Conservation (phyloP, 495 filamentous ascomycete species). For the Trichoderma gamsii region DNA sequence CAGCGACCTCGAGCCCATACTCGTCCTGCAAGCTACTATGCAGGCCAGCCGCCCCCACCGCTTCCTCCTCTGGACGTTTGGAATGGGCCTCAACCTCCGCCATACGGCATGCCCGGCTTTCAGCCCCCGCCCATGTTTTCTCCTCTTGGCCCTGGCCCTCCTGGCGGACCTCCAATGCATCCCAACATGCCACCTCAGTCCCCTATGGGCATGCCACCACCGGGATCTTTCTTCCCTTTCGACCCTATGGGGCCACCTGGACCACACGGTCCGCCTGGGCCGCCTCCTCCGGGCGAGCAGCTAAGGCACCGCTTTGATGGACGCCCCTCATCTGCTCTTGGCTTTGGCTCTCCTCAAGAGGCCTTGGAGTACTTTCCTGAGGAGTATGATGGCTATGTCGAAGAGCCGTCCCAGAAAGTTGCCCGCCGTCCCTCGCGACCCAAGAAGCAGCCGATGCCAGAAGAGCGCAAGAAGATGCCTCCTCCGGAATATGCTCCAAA, state of each 20-base stretch:
- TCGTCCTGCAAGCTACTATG: conserved; percentile 15
- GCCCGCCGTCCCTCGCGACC: conserved; percentile 33
- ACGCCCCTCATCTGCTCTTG: conserved; percentile 38
- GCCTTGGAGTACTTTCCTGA: conserved; percentile 16
- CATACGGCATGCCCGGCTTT: background rate
- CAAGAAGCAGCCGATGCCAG: conserved; percentile 31
- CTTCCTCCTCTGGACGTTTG: conserved; percentile 8
- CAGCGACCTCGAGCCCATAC: conserved; percentile 13
- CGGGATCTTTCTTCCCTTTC: conserved; percentile 23
- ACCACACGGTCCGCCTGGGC: too few relatives aligned
- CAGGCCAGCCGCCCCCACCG: conserved; percentile 10
- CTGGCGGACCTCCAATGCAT: conserved; percentile 15
- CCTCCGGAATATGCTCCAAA: conserved; percentile 22
- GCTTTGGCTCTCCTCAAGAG: conserved; percentile 29
- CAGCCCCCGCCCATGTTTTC: conserved; percentile 21
- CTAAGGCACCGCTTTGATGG: conserved; percentile 34
- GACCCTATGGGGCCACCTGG: conserved; percentile 20
- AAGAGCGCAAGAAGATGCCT: conserved; percentile 37
- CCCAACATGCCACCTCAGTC: conserved; percentile 10
- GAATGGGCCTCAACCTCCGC: background rate
- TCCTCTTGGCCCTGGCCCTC: background rate
- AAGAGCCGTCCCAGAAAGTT: conserved; percentile 26
- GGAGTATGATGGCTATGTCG: conserved; percentile 19
- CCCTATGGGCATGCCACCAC: conserved; percentile 16
- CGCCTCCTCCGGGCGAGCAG: conserved; percentile 20